Percentiles rank a stretch among this genome's conserved stretches.
These are phyloP conservation scores for Volvox reticuliferus DNA, from an alignment of 139 green algal genomes.

Conservation along the genomic window DNA sequence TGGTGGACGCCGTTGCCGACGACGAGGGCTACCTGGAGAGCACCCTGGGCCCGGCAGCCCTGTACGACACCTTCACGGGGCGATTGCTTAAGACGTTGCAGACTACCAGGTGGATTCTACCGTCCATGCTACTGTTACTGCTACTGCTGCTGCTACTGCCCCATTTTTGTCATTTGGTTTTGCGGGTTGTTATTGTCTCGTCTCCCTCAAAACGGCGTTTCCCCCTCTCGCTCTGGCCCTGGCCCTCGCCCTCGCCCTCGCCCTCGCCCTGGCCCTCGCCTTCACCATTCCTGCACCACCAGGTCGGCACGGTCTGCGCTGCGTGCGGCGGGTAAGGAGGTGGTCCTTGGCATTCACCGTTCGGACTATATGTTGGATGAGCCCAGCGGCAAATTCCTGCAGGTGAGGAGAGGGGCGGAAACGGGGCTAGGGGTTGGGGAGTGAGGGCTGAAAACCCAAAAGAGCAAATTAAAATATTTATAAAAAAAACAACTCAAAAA, in stretches of 20 bases:
- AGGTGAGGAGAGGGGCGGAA: slow-evolving; percentile 63
- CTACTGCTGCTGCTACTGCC: no score
- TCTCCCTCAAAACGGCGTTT: no score
- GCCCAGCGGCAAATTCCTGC: slow-evolving; percentile 85
- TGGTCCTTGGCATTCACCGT: slow-evolving; percentile 88
- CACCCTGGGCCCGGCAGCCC: slow-evolving; percentile 68
- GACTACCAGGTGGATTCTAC: background rate
- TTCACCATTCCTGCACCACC: no score
- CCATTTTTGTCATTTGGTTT: no score
- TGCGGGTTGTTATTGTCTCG: no score
- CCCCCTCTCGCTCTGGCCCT: no score
- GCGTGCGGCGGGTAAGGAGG: slow-evolving; percentile 41
- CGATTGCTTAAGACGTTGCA: slow-evolving; percentile 70
- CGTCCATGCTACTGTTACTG: no score
- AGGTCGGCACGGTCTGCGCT: background rate
- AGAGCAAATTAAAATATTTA: no score
- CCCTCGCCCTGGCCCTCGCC: no score
- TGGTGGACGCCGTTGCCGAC: slow-evolving; percentile 85
- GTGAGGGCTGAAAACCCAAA: background rate
- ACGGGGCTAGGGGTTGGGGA: background rate
- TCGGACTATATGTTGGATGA: slow-evolving; percentile 99
- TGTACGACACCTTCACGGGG: slow-evolving; percentile 89
- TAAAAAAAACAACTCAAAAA: no score
- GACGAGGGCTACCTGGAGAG: slow-evolving; percentile 85
- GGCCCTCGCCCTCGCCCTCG: no score